Base-by-base conservation (phyloP, 306 rosid species). In the Lotus japonicus region DNA sequence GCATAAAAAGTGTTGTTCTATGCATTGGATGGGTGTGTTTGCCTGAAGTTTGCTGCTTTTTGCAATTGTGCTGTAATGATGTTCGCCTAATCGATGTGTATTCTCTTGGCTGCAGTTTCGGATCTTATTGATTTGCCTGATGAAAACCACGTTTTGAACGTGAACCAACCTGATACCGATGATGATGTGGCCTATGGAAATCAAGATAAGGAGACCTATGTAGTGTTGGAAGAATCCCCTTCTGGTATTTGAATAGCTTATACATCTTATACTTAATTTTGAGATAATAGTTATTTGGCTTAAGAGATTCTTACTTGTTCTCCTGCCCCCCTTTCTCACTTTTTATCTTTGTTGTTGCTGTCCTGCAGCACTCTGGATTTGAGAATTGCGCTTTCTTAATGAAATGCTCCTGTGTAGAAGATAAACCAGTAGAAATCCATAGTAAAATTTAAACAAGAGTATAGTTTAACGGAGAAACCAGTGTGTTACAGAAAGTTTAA, bases 141-240 rank as follows among this genome's bases (percentile, higher is more conserved):
- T 60, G 97, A 88, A 71, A n/a, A n/a, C n/a, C 96, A 85, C 83
- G 71, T 84, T 73, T 83, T 88, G 84, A 85, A 71, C 13, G 84
- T 71, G 74, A 83, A 82, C 67, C 99, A 91, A 56, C 88, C 95
- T 58, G 97, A 91, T 53, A 83, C 77, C 79, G 97, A 91, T 73
- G 99, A 95, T 70, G 75, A 49, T 18, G 80, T 60, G n/a, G 75
- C 81, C 39, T 75, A 76, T 71, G 96, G 84, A 68, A 87, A 91
- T 70, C 86, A 81, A 58, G 96, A 91, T 21, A 97, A 88, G 78
- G 97, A 95, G 61, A 75, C 81, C 21, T 91, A 76, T 79, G 96
- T 87, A 3, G 88, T 91, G 96, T 78, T 83, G 70, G 97, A 95
- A 80, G 97, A 95, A 67, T 65, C 73, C 8, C 88, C 81, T 75